Evolutionary conservation across 305 asterid genomes (phyloP).

Genomic region (Fraxinus xanthoxyloides): DNA sequence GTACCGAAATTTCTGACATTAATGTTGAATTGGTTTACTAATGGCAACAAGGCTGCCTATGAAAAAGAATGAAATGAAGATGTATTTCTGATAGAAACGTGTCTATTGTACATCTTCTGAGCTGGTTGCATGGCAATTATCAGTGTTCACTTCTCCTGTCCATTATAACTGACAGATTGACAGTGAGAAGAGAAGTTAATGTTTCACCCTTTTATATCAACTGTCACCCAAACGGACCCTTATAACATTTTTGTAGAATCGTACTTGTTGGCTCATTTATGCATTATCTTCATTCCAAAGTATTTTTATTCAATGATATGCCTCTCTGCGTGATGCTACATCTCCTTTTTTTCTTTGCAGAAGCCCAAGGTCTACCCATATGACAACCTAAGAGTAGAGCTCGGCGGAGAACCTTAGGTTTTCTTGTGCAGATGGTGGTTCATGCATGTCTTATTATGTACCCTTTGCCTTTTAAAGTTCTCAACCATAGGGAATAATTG

Average conservation of each 20-base stretch:
- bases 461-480: background rate
- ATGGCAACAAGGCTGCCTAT: background rate
- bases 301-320: background rate
- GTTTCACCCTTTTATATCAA: background rate
- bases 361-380: slow-evolving; percentile 71
- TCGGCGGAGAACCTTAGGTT: slow-evolving; percentile 70
- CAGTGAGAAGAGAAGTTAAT: background rate
- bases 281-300: background rate
- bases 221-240: background rate
- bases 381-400: slow-evolving; percentile 79
- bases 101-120: background rate
- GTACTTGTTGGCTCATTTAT: background rate
- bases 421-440: slow-evolving; percentile 16
- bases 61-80: background rate
- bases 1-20: background rate
- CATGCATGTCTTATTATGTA: slow-evolving; percentile 14
- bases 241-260: background rate
- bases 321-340: background rate
- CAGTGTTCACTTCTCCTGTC: background rate
- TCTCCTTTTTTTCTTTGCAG: slow-evolving; percentile 35
- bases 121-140: background rate
- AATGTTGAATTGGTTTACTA: background rate
- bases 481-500: background rate
- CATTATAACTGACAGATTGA: background rate
- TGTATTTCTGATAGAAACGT: background rate